Base-by-base conservation (phyloP, 805 yeast genomes). In the Cyberlindnera mrakii region DNA sequence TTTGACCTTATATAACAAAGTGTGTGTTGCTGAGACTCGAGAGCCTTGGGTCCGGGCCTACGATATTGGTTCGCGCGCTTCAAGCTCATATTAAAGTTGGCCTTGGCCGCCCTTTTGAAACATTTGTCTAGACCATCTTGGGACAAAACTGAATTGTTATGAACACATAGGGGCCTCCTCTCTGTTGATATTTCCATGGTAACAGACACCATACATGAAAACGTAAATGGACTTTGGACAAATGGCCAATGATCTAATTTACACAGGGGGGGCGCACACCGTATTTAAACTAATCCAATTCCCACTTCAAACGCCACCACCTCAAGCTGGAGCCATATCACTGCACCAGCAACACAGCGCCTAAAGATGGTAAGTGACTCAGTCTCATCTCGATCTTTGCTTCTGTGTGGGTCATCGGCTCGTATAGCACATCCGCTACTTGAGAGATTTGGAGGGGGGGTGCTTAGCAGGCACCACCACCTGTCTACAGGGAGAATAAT, bases 171-270 rank as follows among this genome's bases (percentile, higher is more conserved):
- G n/a, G 10, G n/a, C 13, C 31, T 29, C 46, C 39, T 33, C 37
- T 31, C 41, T 49, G 48, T 42, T 47, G 50, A 51, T 51, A 45
- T 51, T 48, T 43, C 55, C 52, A 42, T 40, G 35, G 55, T 51
- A 35, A 51, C 51, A 41, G 9, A 40, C 42, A 23, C 27, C 27
- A 36, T 43, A 45, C 47, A 43, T 48, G 42, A 47, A 42, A 47
- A 45, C 35, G 48, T 35, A 44, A 30, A 33, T 23, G 27, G 27
- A 23, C 27, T 23, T 23, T 23, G 40, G 30, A 32, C 35, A 38
- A 41, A 44, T 39, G 10, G 42, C 15, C 32, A 35, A 37, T 44
- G 37, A 27, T 40, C 41, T 39, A 36, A 36, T 40, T 37, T 23
- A 23, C 33, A 34, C 33, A 27, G 42, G 37, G 34, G 34, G 30